Evolutionary conservation across 2,329 filamentous ascomycete species (phyloP), one percentile per base, ranked within the genome.

Genomic region (Verticillium dahliae): DNA sequence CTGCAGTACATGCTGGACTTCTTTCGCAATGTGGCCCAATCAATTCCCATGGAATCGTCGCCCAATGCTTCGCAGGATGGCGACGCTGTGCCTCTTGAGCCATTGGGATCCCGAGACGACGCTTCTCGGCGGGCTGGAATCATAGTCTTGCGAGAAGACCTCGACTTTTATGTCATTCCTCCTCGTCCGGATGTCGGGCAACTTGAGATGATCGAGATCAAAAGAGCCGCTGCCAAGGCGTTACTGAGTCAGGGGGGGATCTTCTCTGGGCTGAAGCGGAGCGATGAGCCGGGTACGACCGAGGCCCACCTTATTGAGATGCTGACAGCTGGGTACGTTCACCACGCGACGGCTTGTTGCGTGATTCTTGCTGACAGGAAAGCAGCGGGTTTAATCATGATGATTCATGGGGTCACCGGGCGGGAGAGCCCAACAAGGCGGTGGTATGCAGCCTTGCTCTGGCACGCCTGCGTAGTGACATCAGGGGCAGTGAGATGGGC

Each of bases 1-100:
- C 85, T 99, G 61, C 92, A 98, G 77, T 99, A 98, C 79, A 99
- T 99, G 95, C 86, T 99, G 66, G 94, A 97, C 70, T 99, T 99
- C 78, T 99, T 99, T 81, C 90, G 95, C 66, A 88, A 89, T 67
- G 94, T 99, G 65, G 95, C 95, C 60, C 92, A 97, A 76, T 95
- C 93, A n/a, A 98, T 99, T 67, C 92, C 91, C 10, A 84, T 86
- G 52, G 87, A 91, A 65, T 79, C 85, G 35, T 91, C 90, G 59
- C 86, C 89, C 38, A 85, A 83, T 61, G 78, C 85, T 39, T 85
- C 86, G 2, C 83, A 85, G 65, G 86, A 91, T 64, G 79, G 85
- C 64, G 82, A 89, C 59, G 69, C 79, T 69, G 85, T 81, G 56
- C 82, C 85, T 18, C 87, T 90, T 65, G 92, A 96, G 73, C 87